Percentiles rank a stretch among this genome's conserved stretches.
These are phyloP conservation scores for Cytidiella melzeri DNA, from an alignment of 768 basidiomycete genomes.

Conservation along the genomic window DNA sequence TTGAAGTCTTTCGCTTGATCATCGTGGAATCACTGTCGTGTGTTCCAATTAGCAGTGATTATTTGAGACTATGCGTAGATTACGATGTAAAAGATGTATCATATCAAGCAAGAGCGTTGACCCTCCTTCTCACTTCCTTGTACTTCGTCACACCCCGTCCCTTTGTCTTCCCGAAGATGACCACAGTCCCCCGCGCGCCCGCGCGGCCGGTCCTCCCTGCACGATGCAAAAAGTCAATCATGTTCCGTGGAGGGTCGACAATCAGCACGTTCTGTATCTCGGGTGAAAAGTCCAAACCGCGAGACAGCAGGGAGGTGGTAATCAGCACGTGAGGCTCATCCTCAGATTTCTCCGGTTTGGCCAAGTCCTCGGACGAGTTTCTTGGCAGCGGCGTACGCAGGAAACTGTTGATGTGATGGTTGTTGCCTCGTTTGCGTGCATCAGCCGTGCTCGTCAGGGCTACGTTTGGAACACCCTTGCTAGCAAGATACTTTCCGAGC, in stretches of 20 bases:
- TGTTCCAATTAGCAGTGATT: not conserved
- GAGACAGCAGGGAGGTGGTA: constrained; percentile 86
- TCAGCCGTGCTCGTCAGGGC: constrained; percentile 61
- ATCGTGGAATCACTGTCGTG: too few relatives aligned
- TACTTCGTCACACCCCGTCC: constrained; percentile 55
- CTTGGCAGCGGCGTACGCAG: constrained; percentile 25
- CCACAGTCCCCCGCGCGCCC: constrained; percentile 61
- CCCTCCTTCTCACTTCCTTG: constrained; percentile 44
- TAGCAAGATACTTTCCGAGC: constrained; percentile 50
- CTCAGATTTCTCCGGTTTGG: constrained; percentile 12
- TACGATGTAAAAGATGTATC: not conserved
- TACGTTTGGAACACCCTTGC: constrained; percentile 56
- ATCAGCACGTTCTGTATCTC: constrained; percentile 81
- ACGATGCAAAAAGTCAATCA: constrained; percentile 88
- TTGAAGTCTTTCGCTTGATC: too few relatives aligned
- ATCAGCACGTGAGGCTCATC: constrained; percentile 63
- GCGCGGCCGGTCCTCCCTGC: constrained; percentile 82
- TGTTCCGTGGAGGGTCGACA: constrained; percentile 82
- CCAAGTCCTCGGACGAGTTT: constrained; percentile 7
- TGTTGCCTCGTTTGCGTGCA: constrained; percentile 57
- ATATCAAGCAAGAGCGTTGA: constrained; percentile 33
- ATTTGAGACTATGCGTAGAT: not conserved
- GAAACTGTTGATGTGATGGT: constrained; percentile 75
- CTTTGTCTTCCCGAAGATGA: constrained; percentile 66
- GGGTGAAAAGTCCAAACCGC: constrained; percentile 84